Evolutionary conservation across 2,329 filamentous ascomycete species (phyloP).

Genomic region (Phialemoniopsis sp.): DNA sequence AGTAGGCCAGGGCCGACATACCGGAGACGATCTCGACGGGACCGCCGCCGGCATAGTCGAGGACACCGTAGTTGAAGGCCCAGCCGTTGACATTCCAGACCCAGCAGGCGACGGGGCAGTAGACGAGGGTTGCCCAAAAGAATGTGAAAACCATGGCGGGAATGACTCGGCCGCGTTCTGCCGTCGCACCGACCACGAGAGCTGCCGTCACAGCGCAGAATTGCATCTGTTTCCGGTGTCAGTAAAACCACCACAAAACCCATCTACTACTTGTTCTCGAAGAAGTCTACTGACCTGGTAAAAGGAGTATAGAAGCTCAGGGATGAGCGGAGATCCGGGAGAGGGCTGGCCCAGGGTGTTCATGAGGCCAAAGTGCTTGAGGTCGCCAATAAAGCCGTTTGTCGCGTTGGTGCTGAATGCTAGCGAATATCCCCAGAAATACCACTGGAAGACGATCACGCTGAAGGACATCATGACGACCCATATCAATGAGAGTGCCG

Average conservation of each 20-base stretch:
- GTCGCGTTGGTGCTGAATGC: conserved; percentile 80
- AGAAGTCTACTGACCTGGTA: conserved; percentile 64
- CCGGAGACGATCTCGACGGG: conserved; percentile 97
- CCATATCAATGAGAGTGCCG: conserved; percentile 95
- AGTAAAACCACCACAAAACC: too few species aligned
- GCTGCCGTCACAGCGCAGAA: conserved; percentile 92
- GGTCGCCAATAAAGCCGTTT: conserved; percentile 88
- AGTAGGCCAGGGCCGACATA: conserved; percentile 90
- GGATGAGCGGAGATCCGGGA: conserved; percentile 81
- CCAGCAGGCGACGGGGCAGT: conserved; percentile 96
- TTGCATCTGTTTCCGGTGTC: conserved; percentile 66
- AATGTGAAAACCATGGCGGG: conserved; percentile 95
- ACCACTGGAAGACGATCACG: conserved; percentile 96
- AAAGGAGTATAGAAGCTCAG: conserved; percentile 88
- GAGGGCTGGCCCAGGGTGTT: conserved; percentile 82
- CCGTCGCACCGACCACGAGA: conserved; percentile 87
- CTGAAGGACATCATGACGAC: conserved; percentile 92
- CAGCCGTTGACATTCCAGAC: conserved; percentile 94
- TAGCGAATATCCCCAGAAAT: conserved; percentile 97
- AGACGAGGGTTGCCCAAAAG: conserved; percentile 94
- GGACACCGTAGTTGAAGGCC: conserved; percentile 83
- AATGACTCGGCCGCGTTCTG: conserved; percentile 87
- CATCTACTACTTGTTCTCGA: too few species aligned
- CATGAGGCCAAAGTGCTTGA: conserved; percentile 84
- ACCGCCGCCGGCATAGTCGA: conserved; percentile 94